These are phyloP conservation scores for Moringa oleifera DNA, from an alignment of 345 rosid genomes.

Conservation along the genomic window DNA sequence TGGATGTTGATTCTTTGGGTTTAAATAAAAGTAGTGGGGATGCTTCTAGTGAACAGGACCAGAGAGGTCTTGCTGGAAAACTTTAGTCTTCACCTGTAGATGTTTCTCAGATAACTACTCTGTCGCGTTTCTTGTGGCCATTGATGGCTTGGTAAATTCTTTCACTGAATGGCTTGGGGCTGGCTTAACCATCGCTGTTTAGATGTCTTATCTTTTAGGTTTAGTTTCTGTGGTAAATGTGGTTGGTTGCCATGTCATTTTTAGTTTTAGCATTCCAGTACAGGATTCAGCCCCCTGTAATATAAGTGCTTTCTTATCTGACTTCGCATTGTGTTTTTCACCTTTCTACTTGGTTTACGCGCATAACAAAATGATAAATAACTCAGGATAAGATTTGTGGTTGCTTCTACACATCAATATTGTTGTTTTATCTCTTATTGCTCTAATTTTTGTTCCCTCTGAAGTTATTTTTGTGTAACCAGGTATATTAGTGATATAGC, in stretches of 20 bases:
- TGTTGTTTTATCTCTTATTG: not conserved
- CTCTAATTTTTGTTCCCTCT: not conserved
- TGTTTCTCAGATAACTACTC: constrained; percentile 24
- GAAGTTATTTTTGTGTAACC: not conserved
- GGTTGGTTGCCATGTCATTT: constrained; percentile 11
- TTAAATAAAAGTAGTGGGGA: constrained; percentile 13
- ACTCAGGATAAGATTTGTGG: not conserved
- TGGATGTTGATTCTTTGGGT: constrained; percentile 14
- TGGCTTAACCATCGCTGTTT: constrained; percentile 20
- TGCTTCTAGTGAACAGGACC: constrained; percentile 18
- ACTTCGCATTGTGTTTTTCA: not conserved
- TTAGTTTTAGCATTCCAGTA: constrained; percentile 20
- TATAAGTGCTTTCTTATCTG: constrained; percentile 17
- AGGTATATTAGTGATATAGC: not conserved
- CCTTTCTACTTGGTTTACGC: not conserved
- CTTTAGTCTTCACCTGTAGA: constrained; percentile 21
- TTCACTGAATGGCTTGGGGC: constrained; percentile 23
- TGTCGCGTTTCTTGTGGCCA: constrained; percentile 8
- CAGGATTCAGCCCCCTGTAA: constrained; percentile 20
- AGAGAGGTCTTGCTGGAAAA: constrained; percentile 18
- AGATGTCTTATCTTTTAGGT: constrained; percentile 7
- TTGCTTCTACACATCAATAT: not conserved
- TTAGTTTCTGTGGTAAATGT: constrained; percentile 15
- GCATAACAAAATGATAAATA: too few species aligned
- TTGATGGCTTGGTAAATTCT: constrained; percentile 28